Evolutionary conservation across 2,329 filamentous ascomycete genomes (phyloP).

Genomic region (Penicillium sp.): DNA sequence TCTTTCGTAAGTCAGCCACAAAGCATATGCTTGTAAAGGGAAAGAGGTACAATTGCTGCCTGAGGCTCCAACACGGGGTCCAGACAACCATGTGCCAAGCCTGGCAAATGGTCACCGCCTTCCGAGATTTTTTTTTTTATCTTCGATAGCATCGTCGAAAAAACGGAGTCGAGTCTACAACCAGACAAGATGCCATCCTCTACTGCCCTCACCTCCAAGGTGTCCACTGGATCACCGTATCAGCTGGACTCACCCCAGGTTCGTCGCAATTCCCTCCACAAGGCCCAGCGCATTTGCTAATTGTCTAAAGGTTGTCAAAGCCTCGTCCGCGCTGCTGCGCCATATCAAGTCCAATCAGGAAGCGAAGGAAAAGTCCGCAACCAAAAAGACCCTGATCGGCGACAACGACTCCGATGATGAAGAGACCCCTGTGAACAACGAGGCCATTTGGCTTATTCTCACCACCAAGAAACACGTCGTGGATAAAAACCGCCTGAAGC

Average conservation of each 20-base stretch:
- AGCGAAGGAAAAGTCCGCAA: slow-evolving; percentile 48
- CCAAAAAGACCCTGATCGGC: slow-evolving; percentile 52
- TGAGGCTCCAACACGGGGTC: slow-evolving; percentile 16
- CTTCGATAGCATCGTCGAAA: slow-evolving; percentile 29
- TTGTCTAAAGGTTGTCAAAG: slow-evolving; percentile 53
- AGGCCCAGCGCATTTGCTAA: slow-evolving; percentile 13
- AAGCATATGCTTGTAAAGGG: neutral
- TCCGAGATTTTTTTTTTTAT: slow-evolving; percentile 39
- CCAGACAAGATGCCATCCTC: slow-evolving; percentile 40
- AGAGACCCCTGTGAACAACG: slow-evolving; percentile 45
- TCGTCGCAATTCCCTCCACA: slow-evolving; percentile 8
- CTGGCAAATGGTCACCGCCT: slow-evolving; percentile 37
- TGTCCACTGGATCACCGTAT: slow-evolving; percentile 45
- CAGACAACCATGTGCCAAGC: slow-evolving; percentile 22
- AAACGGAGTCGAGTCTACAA: slow-evolving; percentile 27
- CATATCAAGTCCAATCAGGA: slow-evolving; percentile 54
- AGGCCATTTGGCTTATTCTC: slow-evolving; percentile 60
- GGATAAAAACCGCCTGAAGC: slow-evolving; percentile 77
- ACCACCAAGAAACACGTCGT: slow-evolving; percentile 66
- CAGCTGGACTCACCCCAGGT: slow-evolving; percentile 50
- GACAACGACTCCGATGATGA: slow-evolving; percentile 47
- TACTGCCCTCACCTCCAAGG: slow-evolving; percentile 42
- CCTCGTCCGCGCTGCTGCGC: slow-evolving; percentile 58
- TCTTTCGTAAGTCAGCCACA: neutral
- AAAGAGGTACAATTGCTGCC: slow-evolving; percentile 3